phyloP scores from a whole-genome alignment of 106 monocot genomes.

The Phalaenopsis equestris region DNA sequence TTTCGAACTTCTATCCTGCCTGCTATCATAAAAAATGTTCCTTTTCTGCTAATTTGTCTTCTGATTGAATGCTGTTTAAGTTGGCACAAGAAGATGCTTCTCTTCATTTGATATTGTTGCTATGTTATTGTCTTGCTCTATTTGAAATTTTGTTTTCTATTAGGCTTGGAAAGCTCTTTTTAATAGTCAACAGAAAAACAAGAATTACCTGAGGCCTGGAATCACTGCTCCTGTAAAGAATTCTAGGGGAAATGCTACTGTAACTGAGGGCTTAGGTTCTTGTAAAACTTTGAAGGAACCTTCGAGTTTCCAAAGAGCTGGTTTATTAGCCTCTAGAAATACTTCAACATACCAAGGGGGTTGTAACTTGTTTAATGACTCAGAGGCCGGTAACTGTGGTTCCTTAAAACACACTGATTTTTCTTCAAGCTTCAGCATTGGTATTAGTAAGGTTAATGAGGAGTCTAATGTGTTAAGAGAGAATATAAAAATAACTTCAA shows the following conservation, averaged over 20 bases:
- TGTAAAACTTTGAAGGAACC: slow-evolving; percentile 6
- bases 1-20: not conserved
- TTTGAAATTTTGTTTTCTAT: slow-evolving; percentile 12
- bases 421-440: slow-evolving; percentile 4
- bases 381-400: not conserved
- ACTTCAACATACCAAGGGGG: slow-evolving; percentile 3
- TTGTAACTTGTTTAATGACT: slow-evolving; percentile 8
- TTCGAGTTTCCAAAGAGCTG: slow-evolving; percentile 10
- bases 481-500: slow-evolving; percentile 16
- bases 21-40: not conserved
- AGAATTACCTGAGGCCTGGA: slow-evolving; percentile 68
- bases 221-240: slow-evolving; percentile 33
- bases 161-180: slow-evolving; percentile 83
- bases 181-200: slow-evolving; percentile 26
- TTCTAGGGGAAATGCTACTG: slow-evolving; percentile 3
- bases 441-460: slow-evolving; percentile 8
- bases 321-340: slow-evolving; percentile 12
- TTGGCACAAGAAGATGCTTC: not conserved
- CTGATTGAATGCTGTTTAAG: not conserved
- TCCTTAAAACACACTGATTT: slow-evolving; percentile 13
- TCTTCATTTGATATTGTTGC: not conserved
- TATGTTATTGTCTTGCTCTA: not conserved
- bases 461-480: slow-evolving; percentile 13
- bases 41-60: not conserved
- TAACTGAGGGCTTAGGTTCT: slow-evolving; percentile 11